Base-by-base conservation (phyloP, 2,329 filamentous ascomycete genomes). In the Clarireedia sp. region DNA sequence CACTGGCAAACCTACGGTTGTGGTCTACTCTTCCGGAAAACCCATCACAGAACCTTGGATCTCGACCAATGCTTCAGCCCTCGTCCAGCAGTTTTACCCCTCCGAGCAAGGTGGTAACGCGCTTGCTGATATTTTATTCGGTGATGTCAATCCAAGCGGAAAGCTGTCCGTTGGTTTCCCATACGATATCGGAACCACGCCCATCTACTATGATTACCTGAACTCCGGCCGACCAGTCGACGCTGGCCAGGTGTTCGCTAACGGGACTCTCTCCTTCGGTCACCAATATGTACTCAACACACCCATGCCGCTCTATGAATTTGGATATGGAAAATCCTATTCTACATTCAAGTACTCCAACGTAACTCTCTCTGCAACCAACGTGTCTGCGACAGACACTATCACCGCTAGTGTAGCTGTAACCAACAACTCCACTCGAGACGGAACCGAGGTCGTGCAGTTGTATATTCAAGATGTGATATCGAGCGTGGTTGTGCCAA, bases 271-370 rank as follows among this genome's bases (percentile, higher is more conserved):
- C 0, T 88, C 89, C 64, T 83, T 95, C 62, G 91, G 96, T 72
- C 95, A 96, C 72, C 84, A 90, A 24, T 82, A 91, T 70, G 90
- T 96, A 60, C 89, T 96, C 73, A 87, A 86, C 54, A 75, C 78
- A 55, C 85, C 92, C 56, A 74, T 76, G 4, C 90, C 91, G 0
- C 83, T 89, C 1, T 96, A 86, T 67, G 87, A 90, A 51, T 96
- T 96, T 63, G 91, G 92, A 0, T 90, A 84, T 56, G 92, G 91
- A 0, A 78, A 96, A 3, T 82, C 78, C 0, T 87, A 87, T 72
- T 85, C 80, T 1, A 77, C 71, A 0, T 89, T 82, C 66, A 69
- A 75, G 7, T 74, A 85, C 44, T 75, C 75, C 1, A 72, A 76
- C 33, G 57, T 78, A 40, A 73, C 72, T 38, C 62, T 71, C 5